Conservation (phyloP, 805 yeast genomes). For the Cyberlindnera suaveolens region DNA sequence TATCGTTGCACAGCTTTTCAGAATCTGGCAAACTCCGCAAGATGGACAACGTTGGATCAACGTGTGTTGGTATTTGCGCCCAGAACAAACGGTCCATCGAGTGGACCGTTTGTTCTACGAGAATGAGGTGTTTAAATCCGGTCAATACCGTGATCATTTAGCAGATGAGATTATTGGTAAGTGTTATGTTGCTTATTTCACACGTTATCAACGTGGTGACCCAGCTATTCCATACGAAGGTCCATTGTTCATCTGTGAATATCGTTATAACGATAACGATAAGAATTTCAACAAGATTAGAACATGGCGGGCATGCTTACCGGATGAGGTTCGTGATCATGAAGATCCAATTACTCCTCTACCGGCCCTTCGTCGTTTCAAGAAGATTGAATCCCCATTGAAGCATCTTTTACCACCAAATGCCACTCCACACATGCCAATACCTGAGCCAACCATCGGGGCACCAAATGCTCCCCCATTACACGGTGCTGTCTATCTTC, state of each 20-base stretch:
- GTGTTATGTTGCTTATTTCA: conserved; percentile 90
- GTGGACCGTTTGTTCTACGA: conserved; percentile 84
- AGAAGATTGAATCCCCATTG: conserved; percentile 80
- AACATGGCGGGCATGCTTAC: conserved; percentile 98
- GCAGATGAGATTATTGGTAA: conserved; percentile 87
- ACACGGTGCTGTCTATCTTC: conserved; percentile 81
- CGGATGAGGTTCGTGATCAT: conserved; percentile 84
- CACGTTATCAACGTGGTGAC: conserved; percentile 92
- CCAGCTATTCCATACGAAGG: conserved; percentile 76
- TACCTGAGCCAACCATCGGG: conserved; percentile 79
- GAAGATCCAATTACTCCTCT: conserved; percentile 80
- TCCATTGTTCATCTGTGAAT: conserved; percentile 90
- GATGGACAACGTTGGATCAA: conserved; percentile 86
- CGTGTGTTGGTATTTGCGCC: conserved; percentile 96
- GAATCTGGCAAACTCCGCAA: conserved; percentile 73
- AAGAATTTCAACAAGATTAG: conserved; percentile 90
- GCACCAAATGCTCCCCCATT: conserved; percentile 90
- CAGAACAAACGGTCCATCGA: conserved; percentile 96
- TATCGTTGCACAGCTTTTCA: conserved; percentile 87
- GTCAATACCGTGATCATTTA: conserved; percentile 91
- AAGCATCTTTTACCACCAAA: conserved; percentile 68
- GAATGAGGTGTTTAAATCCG: conserved; percentile 94
- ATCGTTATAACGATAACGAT: conserved; percentile 85
- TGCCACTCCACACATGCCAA: conserved; percentile 65
- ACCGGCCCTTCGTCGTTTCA: conserved; percentile 58